Evolutionary conservation across 2,329 filamentous ascomycete species (phyloP).

Genomic region (Aspergillus tubingensis): DNA sequence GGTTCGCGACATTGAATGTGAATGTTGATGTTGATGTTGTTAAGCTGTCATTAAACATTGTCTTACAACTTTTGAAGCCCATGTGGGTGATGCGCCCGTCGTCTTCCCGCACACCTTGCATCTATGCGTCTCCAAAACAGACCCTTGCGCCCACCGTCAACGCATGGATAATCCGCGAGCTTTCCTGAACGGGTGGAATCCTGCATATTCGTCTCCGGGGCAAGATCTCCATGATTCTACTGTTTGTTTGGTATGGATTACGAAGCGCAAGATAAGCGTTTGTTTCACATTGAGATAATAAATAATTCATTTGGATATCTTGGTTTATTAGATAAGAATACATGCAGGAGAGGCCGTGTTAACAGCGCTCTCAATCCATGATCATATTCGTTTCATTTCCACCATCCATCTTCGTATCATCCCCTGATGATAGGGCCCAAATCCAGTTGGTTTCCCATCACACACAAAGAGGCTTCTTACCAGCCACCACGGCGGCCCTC

Average conservation of each 20-base stretch:
- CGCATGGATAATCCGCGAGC: conserved; percentile 16
- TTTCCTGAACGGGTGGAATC: conserved; percentile 21
- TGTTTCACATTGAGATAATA: too few relatives aligned
- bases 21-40: too few relatives aligned
- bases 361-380: not conserved
- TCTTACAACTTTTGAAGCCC: too few relatives aligned
- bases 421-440: not conserved
- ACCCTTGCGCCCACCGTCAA: conserved; percentile 11
- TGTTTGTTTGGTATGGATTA: not conserved
- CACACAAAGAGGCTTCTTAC: not conserved
- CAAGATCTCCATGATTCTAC: not conserved
- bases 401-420: conserved; percentile 8
- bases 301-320: not conserved
- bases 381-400: conserved; percentile 6
- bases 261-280: not conserved
- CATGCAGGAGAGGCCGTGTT: not conserved
- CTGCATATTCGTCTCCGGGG: conserved; percentile 17
- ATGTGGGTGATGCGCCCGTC: too few relatives aligned
- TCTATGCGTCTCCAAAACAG: not conserved
- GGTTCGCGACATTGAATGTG: too few relatives aligned
- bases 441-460: conserved; percentile 2
- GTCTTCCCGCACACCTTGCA: not conserved
- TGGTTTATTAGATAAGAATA: not conserved
- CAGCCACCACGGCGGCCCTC: conserved; percentile 1
- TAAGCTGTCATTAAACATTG: not conserved